Evolutionary conservation across 768 basidiomycete species (phyloP).

Genomic region (Tylopilus rubrobrunneus): DNA sequence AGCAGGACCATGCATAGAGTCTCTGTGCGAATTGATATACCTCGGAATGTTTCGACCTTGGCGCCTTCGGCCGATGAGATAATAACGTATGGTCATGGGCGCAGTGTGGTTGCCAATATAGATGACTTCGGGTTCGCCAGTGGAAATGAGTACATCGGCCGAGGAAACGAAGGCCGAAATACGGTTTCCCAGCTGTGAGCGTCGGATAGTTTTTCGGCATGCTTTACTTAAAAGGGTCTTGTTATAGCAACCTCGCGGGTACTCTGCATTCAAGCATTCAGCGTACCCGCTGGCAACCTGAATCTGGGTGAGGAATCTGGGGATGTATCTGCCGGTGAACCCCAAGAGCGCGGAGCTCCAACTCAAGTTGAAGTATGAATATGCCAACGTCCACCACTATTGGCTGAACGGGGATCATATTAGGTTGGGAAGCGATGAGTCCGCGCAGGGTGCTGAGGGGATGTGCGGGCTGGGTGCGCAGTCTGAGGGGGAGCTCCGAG

Average conservation of each 20-base stretch:
- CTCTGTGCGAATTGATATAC: slow-evolving; percentile 3
- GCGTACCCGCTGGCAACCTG: too few relatives aligned
- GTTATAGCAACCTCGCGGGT: too few relatives aligned
- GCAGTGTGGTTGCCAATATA: background rate
- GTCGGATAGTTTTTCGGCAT: background rate
- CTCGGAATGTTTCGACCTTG: background rate
- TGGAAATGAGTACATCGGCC: slow-evolving; percentile 14
- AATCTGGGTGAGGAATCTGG: too few relatives aligned
- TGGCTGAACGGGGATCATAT: too few relatives aligned
- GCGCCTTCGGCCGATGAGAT: slow-evolving; percentile 22
- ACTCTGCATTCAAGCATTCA: too few relatives aligned
- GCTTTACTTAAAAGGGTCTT: background rate
- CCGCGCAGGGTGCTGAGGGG: slow-evolving; percentile 83
- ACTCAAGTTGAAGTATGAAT: too few relatives aligned
- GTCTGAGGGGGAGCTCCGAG: slow-evolving; percentile 68
- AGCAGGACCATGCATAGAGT: background rate
- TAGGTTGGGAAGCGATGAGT: slow-evolving; percentile 77
- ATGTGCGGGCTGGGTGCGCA: slow-evolving; percentile 76
- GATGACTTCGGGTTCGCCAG: background rate
- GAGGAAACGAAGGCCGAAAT: slow-evolving; percentile 12
- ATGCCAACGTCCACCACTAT: too few relatives aligned
- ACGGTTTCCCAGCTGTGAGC: too few relatives aligned
- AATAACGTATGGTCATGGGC: background rate
- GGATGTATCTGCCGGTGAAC: too few relatives aligned
- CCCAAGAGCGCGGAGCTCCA: too few relatives aligned